Evolutionary conservation across 306 rosid genomes (phyloP).

Genomic region (Cyclanthera cordifolia): DNA sequence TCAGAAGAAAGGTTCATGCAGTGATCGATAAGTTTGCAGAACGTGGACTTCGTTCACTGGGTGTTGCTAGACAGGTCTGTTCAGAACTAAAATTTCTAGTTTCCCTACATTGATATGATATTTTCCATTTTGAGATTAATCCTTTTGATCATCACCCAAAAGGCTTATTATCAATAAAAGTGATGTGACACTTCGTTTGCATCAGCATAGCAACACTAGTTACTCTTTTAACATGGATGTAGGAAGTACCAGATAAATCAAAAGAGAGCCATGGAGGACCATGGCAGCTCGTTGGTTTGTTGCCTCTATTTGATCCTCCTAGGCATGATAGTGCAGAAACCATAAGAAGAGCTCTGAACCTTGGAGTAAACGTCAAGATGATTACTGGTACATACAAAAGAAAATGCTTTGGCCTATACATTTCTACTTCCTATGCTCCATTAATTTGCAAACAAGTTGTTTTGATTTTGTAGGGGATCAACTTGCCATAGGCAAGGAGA

Average conservation of each 20-base stretch:
- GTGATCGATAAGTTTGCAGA: slow-evolving; percentile 90
- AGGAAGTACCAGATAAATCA: slow-evolving; percentile 77
- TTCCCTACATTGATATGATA: not conserved
- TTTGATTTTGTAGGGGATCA: slow-evolving; percentile 62
- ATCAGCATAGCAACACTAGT: not conserved
- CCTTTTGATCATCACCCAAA: too few species aligned
- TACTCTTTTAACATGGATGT: slow-evolving; percentile 10
- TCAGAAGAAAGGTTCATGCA: slow-evolving; percentile 52
- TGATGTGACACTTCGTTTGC: too few species aligned
- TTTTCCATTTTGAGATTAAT: too few species aligned
- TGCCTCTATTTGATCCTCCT: slow-evolving; percentile 96
- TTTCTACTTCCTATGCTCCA: not conserved
- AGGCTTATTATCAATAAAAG: too few species aligned
- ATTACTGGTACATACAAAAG: slow-evolving; percentile 57
- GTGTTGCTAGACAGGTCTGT: slow-evolving; percentile 89
- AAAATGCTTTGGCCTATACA: slow-evolving; percentile 8
- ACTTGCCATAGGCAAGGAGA: slow-evolving; percentile 94
- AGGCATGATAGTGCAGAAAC: slow-evolving; percentile 99
- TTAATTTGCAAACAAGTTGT: not conserved
- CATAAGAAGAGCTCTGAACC: slow-evolving; percentile 90
- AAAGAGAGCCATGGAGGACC: slow-evolving; percentile 78
- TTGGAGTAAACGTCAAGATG: slow-evolving; percentile 97
- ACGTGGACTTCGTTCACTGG: slow-evolving; percentile 96
- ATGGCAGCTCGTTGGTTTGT: slow-evolving; percentile 85
- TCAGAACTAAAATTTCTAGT: not conserved